A percentile compares a stretch with the other conserved stretches of the same genome.
These are phyloP conservation scores for Auriscalpium vulgare DNA, from an alignment of 768 basidiomycete species.

Conservation along the genomic window DNA sequence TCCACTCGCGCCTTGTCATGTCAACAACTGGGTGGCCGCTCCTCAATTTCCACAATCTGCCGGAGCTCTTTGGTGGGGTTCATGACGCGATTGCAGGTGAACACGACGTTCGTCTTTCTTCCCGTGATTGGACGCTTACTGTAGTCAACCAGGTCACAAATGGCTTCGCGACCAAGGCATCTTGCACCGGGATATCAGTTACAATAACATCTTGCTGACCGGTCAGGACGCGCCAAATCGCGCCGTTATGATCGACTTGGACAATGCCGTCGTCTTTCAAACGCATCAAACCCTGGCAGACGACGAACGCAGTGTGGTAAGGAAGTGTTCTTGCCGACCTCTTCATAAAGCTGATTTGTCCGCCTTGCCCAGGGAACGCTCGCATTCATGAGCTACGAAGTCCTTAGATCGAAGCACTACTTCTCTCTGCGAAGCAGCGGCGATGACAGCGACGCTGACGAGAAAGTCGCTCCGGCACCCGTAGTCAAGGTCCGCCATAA, in stretches of 20 bases:
- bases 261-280: not conserved
- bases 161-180: not conserved
- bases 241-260: not conserved
- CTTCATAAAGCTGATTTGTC: too few relatives aligned
- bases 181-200: not conserved
- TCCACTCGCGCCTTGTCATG: not conserved
- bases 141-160: not conserved
- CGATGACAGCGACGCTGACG: not conserved
- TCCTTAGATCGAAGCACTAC: not conserved
- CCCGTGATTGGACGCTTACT: not conserved
- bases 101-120: not conserved
- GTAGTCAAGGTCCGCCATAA: not conserved
- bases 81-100: not conserved
- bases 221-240: not conserved
- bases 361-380: not conserved
- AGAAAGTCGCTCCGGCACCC: not conserved
- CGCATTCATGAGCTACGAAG: not conserved
- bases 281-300: not conserved
- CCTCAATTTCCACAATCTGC: not conserved
- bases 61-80: not conserved
- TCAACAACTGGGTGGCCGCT: not conserved
- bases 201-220: not conserved
- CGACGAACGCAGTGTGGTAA: not conserved
- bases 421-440: not conserved
- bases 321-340: not conserved